A percentile compares a stretch with the other conserved stretches of the same genome.
phyloP scores from a whole-genome alignment of 2,329 filamentous ascomycete genomes.

The Penicillium sp. region DNA sequence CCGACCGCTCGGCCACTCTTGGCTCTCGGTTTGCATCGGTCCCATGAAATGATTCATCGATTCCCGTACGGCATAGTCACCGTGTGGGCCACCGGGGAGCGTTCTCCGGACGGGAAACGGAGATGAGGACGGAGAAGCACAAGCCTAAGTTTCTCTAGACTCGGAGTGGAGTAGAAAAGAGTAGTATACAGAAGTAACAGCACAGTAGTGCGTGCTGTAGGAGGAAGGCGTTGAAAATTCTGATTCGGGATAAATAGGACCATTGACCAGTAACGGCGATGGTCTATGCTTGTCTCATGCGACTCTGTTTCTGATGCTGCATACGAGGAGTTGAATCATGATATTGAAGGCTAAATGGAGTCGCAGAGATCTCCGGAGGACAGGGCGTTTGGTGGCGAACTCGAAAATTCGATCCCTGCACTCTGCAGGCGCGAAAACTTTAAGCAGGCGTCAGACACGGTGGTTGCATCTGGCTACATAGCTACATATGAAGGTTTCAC shows the following conservation, averaged over 20 bases:
- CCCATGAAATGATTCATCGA: conserved; percentile 1
- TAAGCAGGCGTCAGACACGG: conserved; percentile 6
- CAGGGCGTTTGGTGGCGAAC: conserved; percentile 4
- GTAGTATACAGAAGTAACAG: not conserved
- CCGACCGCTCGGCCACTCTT: conserved; percentile 13
- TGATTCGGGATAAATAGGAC: conserved; percentile 1
- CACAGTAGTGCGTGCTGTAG: not conserved
- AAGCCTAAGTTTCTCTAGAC: not conserved
- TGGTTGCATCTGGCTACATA: not conserved
- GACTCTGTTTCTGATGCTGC: not conserved
- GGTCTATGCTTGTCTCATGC: not conserved
- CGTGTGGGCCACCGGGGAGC: not conserved
- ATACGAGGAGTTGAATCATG: not conserved
- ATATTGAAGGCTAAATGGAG: not conserved
- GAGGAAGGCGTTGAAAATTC: conserved; percentile 2
- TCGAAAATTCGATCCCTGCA: conserved; percentile 1
- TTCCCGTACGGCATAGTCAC: not conserved
- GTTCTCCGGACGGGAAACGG: conserved; percentile 4
- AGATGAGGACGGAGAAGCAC: conserved; percentile 4
- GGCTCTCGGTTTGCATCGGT: conserved; percentile 25
- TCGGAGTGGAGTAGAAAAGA: not conserved
- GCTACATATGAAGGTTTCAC: not conserved
- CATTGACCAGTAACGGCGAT: not conserved
- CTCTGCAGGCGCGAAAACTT: conserved; percentile 3
- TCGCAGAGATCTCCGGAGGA: conserved; percentile 1